Conservation (phyloP, 108 stramenopile genomes). For the Cyclotella sp. region DNA sequence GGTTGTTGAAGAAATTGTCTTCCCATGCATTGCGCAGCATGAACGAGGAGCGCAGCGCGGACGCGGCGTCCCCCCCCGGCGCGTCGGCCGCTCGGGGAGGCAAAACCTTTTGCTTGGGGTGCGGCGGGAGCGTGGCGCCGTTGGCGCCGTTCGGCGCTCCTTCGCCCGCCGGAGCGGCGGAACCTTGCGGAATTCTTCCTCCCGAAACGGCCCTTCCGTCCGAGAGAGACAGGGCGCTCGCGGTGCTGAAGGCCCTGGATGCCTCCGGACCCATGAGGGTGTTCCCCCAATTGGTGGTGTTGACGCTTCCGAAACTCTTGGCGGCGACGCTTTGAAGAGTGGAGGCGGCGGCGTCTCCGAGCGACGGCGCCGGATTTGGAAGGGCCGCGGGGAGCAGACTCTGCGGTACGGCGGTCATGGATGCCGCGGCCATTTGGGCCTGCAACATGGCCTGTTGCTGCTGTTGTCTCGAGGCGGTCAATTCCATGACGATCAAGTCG, state of each 20-base stretch:
- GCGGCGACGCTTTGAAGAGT: slow-evolving; percentile 9
- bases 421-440: slow-evolving; percentile 10
- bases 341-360: slow-evolving; percentile 7
- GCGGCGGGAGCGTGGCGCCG: slow-evolving; percentile 74
- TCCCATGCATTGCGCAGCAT: slow-evolving; percentile 77
- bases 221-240: slow-evolving; percentile 15
- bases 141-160: slow-evolving; percentile 21
- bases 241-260: slow-evolving; percentile 41
- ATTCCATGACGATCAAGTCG: slow-evolving; percentile 38
- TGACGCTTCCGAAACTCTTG: slow-evolving; percentile 32
- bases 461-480: slow-evolving; percentile 25
- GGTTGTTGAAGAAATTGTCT: slow-evolving; percentile 78
- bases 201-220: slow-evolving; percentile 29
- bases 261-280: slow-evolving; percentile 31
- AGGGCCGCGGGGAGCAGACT: neutral
- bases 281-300: slow-evolving; percentile 1
- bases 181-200: neutral
- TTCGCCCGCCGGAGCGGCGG: slow-evolving; percentile 33
- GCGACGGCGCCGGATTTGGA: neutral
- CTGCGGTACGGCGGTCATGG: neutral
- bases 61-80: slow-evolving; percentile 57
- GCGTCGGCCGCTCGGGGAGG: slow-evolving; percentile 59
- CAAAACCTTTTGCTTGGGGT: slow-evolving; percentile 82
- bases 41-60: slow-evolving; percentile 51
- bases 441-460: slow-evolving; percentile 1